A percentile compares a stretch with the other conserved stretches of the same genome.
phyloP scores from a whole-genome alignment of 345 rosid species.

The Pseudoturritis turrita region DNA sequence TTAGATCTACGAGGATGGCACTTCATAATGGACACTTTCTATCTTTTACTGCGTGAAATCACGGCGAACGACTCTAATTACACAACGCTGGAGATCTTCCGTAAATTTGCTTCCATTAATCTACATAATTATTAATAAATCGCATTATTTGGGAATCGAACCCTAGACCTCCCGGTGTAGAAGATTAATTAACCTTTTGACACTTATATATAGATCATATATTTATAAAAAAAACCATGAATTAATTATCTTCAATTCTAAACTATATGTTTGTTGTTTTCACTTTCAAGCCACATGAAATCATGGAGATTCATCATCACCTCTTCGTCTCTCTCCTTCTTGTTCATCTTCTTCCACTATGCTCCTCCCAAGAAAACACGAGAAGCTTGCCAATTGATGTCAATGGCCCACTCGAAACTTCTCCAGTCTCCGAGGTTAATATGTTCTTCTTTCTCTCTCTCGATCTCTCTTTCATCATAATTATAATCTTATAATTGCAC shows the following conservation, averaged over 20 bases:
- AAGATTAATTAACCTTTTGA: too few relatives aligned
- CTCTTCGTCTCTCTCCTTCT: conserved; percentile 19
- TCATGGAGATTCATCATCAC: conserved; percentile 20
- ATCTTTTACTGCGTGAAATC: too few relatives aligned
- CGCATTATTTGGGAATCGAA: too few relatives aligned
- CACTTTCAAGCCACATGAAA: conserved; percentile 15
- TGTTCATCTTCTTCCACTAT: conserved; percentile 10
- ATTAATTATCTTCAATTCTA: neutral
- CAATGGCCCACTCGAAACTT: conserved; percentile 4
- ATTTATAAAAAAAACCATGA: neutral
- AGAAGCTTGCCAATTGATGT: conserved; percentile 24
- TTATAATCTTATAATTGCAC: neutral
- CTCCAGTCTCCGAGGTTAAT: conserved; percentile 18
- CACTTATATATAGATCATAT: neutral
- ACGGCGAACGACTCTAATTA: too few relatives aligned
- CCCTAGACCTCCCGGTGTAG: too few relatives aligned
- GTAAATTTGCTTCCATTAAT: too few relatives aligned
- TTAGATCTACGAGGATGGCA: too few relatives aligned
- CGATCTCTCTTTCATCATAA: neutral
- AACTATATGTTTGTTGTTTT: neutral
- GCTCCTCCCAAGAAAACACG: conserved; percentile 21
- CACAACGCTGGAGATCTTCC: too few relatives aligned
- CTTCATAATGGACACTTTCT: too few relatives aligned
- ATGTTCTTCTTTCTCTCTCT: neutral
- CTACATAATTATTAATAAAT: too few relatives aligned